phyloP scores from a whole-genome alignment of 139 green algal genomes.

The Chlorella vulgaris region DNA sequence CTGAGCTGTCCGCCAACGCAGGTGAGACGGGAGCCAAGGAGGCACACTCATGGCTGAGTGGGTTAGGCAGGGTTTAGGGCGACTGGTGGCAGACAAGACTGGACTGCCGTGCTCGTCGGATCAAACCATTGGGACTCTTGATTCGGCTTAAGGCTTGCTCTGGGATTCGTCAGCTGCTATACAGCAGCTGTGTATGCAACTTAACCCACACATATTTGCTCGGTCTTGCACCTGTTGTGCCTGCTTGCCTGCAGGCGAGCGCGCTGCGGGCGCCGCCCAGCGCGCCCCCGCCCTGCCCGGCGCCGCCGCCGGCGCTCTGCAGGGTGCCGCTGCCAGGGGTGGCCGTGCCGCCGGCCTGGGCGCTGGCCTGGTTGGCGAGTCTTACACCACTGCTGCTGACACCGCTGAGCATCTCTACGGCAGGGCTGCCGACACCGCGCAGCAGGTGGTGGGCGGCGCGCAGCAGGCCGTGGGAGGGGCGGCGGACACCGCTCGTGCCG shows the following conservation, averaged over 20 bases:
- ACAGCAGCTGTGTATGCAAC: too few relatives aligned
- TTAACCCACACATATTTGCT: too few relatives aligned
- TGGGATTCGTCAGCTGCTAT: too few relatives aligned
- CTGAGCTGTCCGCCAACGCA: neutral
- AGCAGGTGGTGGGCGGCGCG: neutral
- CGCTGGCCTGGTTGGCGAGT: neutral
- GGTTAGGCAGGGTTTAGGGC: neutral
- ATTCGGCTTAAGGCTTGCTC: too few relatives aligned
- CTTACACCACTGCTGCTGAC: neutral
- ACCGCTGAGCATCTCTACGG: neutral
- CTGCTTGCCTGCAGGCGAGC: slow-evolving; percentile 9
- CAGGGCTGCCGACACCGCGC: neutral
- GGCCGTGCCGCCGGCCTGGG: slow-evolving; percentile 8
- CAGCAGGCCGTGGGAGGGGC: neutral
- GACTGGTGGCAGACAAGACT: neutral
- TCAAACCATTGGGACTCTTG: too few relatives aligned
- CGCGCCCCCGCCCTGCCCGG: neutral
- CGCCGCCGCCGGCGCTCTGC: neutral
- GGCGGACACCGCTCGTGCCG: neutral
- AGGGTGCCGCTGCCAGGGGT: neutral
- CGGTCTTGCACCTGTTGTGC: neutral
- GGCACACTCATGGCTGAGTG: neutral
- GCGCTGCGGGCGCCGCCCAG: neutral
- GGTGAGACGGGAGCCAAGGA: neutral
- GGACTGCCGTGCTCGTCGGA: neutral